Evolutionary conservation across 2,329 filamentous ascomycete genomes (phyloP).

Genomic region (Calonectria pseudoreteaudii): DNA sequence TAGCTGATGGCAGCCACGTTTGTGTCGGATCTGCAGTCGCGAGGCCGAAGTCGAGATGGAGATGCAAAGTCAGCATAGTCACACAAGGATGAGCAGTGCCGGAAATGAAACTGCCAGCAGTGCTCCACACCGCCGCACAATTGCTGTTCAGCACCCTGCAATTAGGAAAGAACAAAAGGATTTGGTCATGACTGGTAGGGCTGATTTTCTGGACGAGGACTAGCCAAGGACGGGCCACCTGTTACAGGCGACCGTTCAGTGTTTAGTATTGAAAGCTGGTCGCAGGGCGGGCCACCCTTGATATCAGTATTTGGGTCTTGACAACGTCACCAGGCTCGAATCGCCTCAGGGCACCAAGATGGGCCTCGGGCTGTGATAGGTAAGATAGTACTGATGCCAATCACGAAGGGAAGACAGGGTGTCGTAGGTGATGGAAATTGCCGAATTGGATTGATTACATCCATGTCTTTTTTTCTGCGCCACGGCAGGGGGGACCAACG

Average conservation of each 20-base stretch:
- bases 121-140: not conserved
- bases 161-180: not conserved
- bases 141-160: not conserved
- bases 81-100: not conserved
- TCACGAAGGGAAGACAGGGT: not conserved
- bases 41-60: not conserved
- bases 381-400: not conserved
- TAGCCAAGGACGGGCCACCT: not conserved
- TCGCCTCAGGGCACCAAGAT: not conserved
- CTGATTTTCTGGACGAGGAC: not conserved
- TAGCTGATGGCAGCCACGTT: not conserved
- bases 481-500: not conserved
- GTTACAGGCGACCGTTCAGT: not conserved
- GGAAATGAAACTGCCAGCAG: constrained; percentile 7
- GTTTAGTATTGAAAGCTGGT: not conserved
- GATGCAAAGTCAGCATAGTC: not conserved
- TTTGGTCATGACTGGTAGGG: constrained; percentile 2
- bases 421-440: not conserved
- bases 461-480: not conserved
- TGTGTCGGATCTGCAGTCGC: not conserved
- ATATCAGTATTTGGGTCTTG: not conserved
- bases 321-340: not conserved
- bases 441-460: not conserved
- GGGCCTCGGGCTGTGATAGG: not conserved
- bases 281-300: not conserved